These are phyloP conservation scores for Chrysosporium queenslandicum DNA, from an alignment of 2,329 filamentous ascomycete genomes.

Conservation along the genomic window DNA sequence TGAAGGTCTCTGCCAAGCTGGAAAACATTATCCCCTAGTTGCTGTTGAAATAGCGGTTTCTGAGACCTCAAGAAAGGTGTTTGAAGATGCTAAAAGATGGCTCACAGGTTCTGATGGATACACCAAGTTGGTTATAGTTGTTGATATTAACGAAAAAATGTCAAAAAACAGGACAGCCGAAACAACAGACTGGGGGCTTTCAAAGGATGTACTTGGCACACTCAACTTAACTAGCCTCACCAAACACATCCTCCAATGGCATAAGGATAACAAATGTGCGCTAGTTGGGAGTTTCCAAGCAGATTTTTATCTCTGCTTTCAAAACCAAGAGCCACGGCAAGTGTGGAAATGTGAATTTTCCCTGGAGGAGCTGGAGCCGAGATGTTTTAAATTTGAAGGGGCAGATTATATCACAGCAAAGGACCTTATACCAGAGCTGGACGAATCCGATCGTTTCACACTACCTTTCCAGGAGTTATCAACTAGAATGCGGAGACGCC, in stretches of 20 bases:
- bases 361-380: conserved; percentile 8
- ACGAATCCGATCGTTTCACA: conserved; percentile 1
- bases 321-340: conserved; percentile 12
- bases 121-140: conserved; percentile 13
- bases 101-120: conserved; percentile 9
- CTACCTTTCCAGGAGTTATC: conserved; percentile 12
- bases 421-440: conserved; percentile 10
- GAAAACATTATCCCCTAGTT: conserved; percentile 12
- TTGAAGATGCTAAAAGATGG: conserved; percentile 13
- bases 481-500: conserved; percentile 1
- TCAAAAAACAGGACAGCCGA: neutral
- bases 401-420: conserved; percentile 5
- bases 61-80: conserved; percentile 11
- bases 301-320: conserved; percentile 10
- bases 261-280: conserved; percentile 9
- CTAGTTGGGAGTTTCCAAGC: conserved; percentile 13
- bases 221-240: conserved; percentile 5
- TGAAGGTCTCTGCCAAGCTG: conserved; percentile 10
- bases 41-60: conserved; percentile 12
- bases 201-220: conserved; percentile 7
- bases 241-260: conserved; percentile 12
- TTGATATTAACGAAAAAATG: conserved; percentile 11
- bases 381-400: neutral
- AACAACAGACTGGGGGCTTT: conserved; percentile 12
- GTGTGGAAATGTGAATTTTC: conserved; percentile 12